Evolutionary conservation across 179 eudicot species (phyloP).

Genomic region (Heliamphora ciliata): DNA sequence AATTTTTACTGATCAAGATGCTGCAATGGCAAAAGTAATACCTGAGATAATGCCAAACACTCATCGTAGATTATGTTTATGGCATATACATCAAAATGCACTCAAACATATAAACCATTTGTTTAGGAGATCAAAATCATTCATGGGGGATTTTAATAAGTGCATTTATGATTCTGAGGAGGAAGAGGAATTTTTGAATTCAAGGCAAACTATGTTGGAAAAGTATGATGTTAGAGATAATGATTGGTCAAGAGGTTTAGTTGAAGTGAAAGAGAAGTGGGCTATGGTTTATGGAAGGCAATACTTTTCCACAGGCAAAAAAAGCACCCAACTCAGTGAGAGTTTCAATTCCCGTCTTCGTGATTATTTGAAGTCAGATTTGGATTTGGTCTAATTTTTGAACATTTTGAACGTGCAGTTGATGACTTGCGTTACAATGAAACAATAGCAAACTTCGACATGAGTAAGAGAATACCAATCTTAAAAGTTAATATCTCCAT

Average conservation of each 20-base stretch:
- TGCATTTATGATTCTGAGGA: too few relatives aligned
- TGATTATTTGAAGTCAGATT: neutral
- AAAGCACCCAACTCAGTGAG: too few relatives aligned
- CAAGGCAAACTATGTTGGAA: too few relatives aligned
- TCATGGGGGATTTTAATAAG: too few relatives aligned
- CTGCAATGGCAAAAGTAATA: neutral
- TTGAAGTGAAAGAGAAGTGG: too few relatives aligned
- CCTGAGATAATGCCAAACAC: neutral
- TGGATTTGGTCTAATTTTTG: neutral
- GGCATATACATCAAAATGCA: neutral
- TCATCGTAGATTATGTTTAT: neutral
- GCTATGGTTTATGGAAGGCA: too few relatives aligned
- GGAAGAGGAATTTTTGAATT: too few relatives aligned
- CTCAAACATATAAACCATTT: neutral
- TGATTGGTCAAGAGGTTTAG: too few relatives aligned
- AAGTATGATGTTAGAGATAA: too few relatives aligned
- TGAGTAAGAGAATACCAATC: neutral
- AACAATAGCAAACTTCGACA: neutral
- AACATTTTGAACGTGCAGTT: neutral
- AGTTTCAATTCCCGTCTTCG: neutral
- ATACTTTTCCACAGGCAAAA: too few relatives aligned
- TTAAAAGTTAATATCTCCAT: too few relatives aligned
- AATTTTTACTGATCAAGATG: neutral
- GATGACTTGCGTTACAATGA: neutral
- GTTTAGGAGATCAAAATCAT: too few relatives aligned